These are phyloP conservation scores for Trifolium dubium DNA, from an alignment of 306 rosid species.

Conservation along the genomic window DNA sequence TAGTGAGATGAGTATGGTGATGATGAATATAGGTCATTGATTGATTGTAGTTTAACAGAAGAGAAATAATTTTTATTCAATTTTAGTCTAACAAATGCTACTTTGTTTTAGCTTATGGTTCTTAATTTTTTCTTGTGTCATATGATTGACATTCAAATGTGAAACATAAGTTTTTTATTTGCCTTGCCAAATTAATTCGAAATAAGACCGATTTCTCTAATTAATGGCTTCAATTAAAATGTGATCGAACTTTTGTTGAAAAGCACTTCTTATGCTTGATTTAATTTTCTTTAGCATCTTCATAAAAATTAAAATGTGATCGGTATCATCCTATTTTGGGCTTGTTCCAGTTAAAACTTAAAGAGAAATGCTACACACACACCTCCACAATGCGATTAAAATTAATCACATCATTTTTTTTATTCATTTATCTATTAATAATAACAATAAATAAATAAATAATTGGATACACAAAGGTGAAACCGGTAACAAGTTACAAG, in stretches of 20 bases:
- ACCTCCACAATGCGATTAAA: too few relatives aligned
- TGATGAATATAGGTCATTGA: constrained; percentile 28
- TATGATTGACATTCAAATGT: not conserved
- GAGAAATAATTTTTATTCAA: constrained; percentile 39
- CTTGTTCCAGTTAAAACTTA: too few relatives aligned
- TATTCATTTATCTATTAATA: too few relatives aligned
- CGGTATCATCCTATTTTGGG: too few relatives aligned
- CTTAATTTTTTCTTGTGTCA: not conserved
- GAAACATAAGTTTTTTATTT: not conserved
- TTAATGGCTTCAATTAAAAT: not conserved
- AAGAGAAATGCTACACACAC: too few relatives aligned
- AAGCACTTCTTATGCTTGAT: too few relatives aligned
- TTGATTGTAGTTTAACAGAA: constrained; percentile 39
- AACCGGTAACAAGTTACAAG: too few relatives aligned
- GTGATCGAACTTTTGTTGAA: too few relatives aligned
- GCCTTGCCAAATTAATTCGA: not conserved
- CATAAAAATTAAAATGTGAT: not conserved
- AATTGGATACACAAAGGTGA: too few relatives aligned
- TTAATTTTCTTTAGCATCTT: too few relatives aligned
- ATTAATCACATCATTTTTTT: too few relatives aligned
- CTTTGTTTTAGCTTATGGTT: not conserved
- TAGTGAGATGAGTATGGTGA: constrained; percentile 26
- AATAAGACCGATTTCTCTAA: not conserved
- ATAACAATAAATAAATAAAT: too few relatives aligned
- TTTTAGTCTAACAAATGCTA: constrained; percentile 36